These are phyloP conservation scores for Pichia rugopelliculosa DNA, from an alignment of 805 yeast species.

Conservation along the genomic window DNA sequence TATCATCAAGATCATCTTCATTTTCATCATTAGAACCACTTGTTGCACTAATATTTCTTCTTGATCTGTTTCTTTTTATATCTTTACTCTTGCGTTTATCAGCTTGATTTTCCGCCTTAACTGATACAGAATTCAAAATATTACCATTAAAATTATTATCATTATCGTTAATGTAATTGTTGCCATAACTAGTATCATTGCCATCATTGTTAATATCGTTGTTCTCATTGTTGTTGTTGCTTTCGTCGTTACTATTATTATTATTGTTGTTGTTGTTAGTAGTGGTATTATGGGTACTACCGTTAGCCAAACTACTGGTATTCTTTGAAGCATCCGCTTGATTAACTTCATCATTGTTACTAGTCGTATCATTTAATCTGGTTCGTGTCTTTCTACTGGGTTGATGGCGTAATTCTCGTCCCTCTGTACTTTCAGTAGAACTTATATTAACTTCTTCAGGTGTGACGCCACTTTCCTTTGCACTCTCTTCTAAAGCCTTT, in stretches of 20 bases:
- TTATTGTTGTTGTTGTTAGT: too few relatives aligned
- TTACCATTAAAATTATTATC: neutral
- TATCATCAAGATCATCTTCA: neutral
- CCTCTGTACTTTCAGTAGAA: conserved; percentile 23
- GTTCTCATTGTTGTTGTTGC: too few relatives aligned
- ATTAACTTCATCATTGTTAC: conserved; percentile 4
- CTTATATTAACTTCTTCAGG: conserved; percentile 31
- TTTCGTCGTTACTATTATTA: too few relatives aligned
- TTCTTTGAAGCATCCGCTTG: conserved; percentile 12
- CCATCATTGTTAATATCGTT: too few relatives aligned
- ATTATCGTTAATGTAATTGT: too few relatives aligned
- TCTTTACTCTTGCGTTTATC: conserved; percentile 1
- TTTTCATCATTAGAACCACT: conserved; percentile 4
- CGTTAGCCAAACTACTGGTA: neutral
- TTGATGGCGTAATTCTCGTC: conserved; percentile 17
- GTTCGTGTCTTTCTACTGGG: conserved; percentile 17
- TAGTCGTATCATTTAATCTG: conserved; percentile 34
- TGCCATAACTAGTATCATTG: too few relatives aligned
- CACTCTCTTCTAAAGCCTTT: conserved; percentile 50
- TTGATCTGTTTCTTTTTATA: neutral
- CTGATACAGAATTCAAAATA: neutral
- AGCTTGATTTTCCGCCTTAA: neutral
- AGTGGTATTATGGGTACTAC: neutral
- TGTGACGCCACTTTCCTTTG: conserved; percentile 38
- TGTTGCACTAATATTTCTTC: neutral